Conservation (phyloP, 345 rosid species). For the Euphorbia peplus region DNA sequence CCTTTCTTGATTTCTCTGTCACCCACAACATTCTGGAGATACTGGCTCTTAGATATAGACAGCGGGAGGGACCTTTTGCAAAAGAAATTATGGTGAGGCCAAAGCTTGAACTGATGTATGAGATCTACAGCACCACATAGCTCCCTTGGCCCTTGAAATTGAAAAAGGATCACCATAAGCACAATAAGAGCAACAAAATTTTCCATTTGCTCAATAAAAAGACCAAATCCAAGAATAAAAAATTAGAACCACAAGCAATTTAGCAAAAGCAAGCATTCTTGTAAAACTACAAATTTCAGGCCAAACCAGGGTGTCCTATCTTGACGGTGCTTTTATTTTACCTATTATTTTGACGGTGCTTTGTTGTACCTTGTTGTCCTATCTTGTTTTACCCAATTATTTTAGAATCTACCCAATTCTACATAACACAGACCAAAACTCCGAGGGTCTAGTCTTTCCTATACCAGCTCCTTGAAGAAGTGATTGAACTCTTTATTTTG, state of each 20-base stretch:
- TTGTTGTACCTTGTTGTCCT: no score
- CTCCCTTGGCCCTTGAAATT: conserved; percentile 65
- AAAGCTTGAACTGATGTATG: conserved; percentile 65
- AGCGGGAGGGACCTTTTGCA: conserved; percentile 80
- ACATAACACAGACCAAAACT: no score
- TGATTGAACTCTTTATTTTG: no score
- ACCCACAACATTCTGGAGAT: conserved; percentile 78
- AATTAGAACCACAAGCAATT: neutral
- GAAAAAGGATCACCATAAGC: neutral
- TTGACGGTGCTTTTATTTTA: no score
- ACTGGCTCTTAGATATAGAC: conserved; percentile 70
- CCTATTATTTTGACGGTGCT: no score
- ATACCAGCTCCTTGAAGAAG: no score
- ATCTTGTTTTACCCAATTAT: no score
- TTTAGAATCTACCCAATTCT: no score
- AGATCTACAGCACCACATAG: conserved; percentile 83
- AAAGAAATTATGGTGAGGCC: conserved; percentile 70
- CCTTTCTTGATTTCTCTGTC: conserved; percentile 84
- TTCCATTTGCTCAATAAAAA: neutral
- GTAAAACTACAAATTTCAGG: neutral
- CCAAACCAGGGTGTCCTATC: neutral
- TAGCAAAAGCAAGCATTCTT: neutral
- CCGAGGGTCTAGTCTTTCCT: no score
- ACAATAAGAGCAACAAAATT: neutral
- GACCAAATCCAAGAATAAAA: neutral